Conservation (phyloP, 2,329 filamentous ascomycete genomes). For the Pseudopyricularia javanii region DNA sequence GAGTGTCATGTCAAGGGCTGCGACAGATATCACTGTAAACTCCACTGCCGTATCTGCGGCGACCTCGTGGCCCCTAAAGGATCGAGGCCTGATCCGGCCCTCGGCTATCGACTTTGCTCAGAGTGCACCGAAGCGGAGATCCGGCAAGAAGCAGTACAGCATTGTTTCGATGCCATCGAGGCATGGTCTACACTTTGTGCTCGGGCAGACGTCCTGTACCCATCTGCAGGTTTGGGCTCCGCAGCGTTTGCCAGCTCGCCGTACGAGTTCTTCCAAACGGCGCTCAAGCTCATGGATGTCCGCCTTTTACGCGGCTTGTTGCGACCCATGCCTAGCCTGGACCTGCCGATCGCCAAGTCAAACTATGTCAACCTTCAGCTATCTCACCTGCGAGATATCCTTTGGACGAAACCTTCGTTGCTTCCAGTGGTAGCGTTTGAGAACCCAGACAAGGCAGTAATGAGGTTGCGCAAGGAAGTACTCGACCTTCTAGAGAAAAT, state of each 20-base stretch:
- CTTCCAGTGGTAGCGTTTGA: no score
- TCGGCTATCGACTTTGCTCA: not conserved
- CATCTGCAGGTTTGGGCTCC: not conserved
- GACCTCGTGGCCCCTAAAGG: not conserved
- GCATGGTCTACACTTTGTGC: not conserved
- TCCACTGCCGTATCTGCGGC: constrained; percentile 23
- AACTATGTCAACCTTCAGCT: not conserved
- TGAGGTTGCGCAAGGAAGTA: no score
- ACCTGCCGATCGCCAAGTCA: not conserved
- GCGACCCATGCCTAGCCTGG: not conserved
- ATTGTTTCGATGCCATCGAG: not conserved
- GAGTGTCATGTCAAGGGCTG: constrained; percentile 19
- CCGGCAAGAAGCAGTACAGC: not conserved
- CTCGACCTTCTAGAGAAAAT: no score
- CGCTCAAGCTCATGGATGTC: not conserved
- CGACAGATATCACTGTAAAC: constrained; percentile 18
- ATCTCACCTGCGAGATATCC: not conserved
- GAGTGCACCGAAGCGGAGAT: not conserved
- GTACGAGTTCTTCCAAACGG: not conserved
- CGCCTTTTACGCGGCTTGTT: not conserved
- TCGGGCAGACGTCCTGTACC: not conserved
- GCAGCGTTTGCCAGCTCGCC: not conserved
- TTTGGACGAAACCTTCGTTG: no score
- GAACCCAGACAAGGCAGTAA: no score
- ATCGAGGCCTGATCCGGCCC: not conserved